phyloP scores from a whole-genome alignment of 257 asterid species.

The Ilex asprella region DNA sequence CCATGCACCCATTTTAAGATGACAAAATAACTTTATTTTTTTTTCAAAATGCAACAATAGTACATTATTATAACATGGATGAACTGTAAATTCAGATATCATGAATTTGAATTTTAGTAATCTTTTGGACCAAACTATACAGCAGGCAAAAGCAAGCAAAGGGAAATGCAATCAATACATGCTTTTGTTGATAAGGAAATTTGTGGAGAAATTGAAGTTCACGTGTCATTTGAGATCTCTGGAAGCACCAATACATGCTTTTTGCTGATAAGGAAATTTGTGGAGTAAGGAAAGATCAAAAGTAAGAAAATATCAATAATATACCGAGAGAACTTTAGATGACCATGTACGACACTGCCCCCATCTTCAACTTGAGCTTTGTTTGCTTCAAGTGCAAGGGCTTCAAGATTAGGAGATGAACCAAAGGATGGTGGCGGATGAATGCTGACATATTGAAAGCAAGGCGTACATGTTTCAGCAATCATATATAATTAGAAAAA shows the following conservation, averaged over 20 bases:
- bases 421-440: slow-evolving; percentile 99
- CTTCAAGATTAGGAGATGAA: slow-evolving; percentile 96
- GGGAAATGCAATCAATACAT: neutral
- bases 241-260: neutral
- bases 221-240: neutral
- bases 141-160: too few species aligned
- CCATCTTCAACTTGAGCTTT: slow-evolving; percentile 59
- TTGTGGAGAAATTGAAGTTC: neutral
- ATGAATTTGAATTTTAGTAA: too few species aligned
- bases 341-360: slow-evolving; percentile 32
- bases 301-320: neutral
- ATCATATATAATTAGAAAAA: slow-evolving; percentile 7
- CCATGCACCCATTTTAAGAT: too few species aligned
- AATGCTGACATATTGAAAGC: slow-evolving; percentile 40
- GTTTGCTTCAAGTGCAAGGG: slow-evolving; percentile 73
- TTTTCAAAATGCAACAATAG: too few species aligned
- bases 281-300: neutral
- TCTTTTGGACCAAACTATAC: too few species aligned
- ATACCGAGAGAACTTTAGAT: slow-evolving; percentile 53
- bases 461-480: slow-evolving; percentile 17
- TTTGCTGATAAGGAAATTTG: neutral
- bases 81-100: too few species aligned
- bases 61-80: too few species aligned
- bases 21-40: too few species aligned
- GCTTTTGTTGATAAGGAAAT: too few species aligned